phyloP scores from a whole-genome alignment of 2,329 filamentous ascomycete species.

The Pestalotiopsis sp. region DNA sequence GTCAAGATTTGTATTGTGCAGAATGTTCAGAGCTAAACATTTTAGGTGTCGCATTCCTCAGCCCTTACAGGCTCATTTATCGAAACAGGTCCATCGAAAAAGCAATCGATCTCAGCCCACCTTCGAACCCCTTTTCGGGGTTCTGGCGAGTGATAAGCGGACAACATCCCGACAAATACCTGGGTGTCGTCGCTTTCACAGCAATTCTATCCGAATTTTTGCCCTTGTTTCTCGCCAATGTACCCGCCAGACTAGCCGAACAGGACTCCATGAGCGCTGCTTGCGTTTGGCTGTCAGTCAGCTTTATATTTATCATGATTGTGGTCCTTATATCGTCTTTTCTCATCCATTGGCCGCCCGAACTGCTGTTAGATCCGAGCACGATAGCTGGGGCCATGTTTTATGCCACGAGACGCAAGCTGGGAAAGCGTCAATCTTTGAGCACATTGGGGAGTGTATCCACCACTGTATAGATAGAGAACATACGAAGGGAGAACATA shows the following conservation, averaged over 20 bases:
- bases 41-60: slow-evolving; percentile 48
- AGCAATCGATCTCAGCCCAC: slow-evolving; percentile 40
- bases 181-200: slow-evolving; percentile 42
- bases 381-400: slow-evolving; percentile 49
- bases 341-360: slow-evolving; percentile 42
- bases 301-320: slow-evolving; percentile 46
- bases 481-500: neutral
- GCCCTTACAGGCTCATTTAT: slow-evolving; percentile 46
- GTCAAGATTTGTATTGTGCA: slow-evolving; percentile 11
- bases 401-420: slow-evolving; percentile 32
- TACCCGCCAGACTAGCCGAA: slow-evolving; percentile 48
- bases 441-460: slow-evolving; percentile 19
- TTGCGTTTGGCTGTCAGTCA: slow-evolving; percentile 42
- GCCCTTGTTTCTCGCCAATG: slow-evolving; percentile 51
- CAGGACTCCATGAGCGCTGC: slow-evolving; percentile 40
- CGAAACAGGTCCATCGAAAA: slow-evolving; percentile 39
- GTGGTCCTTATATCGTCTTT: slow-evolving; percentile 42
- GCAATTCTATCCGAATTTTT: slow-evolving; percentile 52
- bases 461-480: slow-evolving; percentile 12
- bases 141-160: slow-evolving; percentile 39
- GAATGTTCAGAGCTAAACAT: slow-evolving; percentile 10
- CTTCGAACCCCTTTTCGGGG: slow-evolving; percentile 49
- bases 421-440: slow-evolving; percentile 13
- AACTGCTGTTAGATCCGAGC: slow-evolving; percentile 49
- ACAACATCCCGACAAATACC: slow-evolving; percentile 38